Conservation (phyloP, 805 yeast genomes). For the Hanseniaspora singularis region DNA sequence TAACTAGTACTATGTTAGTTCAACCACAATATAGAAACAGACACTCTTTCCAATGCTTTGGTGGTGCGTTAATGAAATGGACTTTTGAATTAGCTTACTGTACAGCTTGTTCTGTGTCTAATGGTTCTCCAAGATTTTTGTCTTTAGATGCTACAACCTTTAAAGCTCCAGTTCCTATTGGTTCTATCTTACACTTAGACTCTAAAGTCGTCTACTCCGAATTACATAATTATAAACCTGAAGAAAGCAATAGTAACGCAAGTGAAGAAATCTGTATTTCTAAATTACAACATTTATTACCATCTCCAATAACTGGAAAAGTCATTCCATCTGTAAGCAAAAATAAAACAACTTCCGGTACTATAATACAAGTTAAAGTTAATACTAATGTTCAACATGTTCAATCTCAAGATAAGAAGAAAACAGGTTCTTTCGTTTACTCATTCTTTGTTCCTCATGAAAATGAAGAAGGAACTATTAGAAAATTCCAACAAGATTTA, state of each 20-base stretch:
- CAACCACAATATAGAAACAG: slow-evolving; percentile 95
- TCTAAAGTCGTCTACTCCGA: slow-evolving; percentile 82
- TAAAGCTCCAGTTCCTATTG: slow-evolving; percentile 92
- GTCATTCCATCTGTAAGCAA: slow-evolving; percentile 41
- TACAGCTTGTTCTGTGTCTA: slow-evolving; percentile 78
- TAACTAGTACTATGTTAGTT: slow-evolving; percentile 74
- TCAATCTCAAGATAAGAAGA: slow-evolving; percentile 47
- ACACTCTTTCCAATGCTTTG: slow-evolving; percentile 88
- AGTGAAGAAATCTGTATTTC: slow-evolving; percentile 20
- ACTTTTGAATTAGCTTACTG: slow-evolving; percentile 90
- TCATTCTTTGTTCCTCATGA: slow-evolving; percentile 75
- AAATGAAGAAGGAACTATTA: slow-evolving; percentile 23
- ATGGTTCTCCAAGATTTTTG: slow-evolving; percentile 76
- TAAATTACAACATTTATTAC: slow-evolving; percentile 37
- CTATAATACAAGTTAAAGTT: slow-evolving; percentile 79
- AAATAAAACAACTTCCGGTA: slow-evolving; percentile 58
- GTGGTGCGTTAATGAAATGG: slow-evolving; percentile 86
- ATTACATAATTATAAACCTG: slow-evolving; percentile 35
- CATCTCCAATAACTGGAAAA: slow-evolving; percentile 30
- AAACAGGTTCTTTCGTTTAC: slow-evolving; percentile 79
- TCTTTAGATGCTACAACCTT: slow-evolving; percentile 85
- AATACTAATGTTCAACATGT: slow-evolving; percentile 65
- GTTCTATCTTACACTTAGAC: slow-evolving; percentile 70
- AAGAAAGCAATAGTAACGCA: slow-evolving; percentile 13
- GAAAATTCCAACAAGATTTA: slow-evolving; percentile 15